Base-by-base conservation (phyloP, 75 land plant species). In the Picea glauca region DNA sequence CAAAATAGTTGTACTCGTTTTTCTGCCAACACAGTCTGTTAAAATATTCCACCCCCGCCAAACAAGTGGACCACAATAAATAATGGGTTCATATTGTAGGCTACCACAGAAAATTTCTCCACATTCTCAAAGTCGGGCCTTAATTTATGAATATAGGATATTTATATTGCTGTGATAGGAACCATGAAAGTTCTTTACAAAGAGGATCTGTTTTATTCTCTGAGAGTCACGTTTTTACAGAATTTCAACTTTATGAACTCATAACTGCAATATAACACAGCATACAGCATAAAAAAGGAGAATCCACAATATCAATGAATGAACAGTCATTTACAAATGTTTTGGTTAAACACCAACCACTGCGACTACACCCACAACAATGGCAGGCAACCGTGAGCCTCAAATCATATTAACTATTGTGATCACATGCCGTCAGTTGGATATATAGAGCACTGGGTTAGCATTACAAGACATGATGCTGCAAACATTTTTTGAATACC, bases 401-500 rank as follows among this genome's bases (percentile, higher is more conserved):
- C 50, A 70, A 70, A 70, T 70, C 54, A 70, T n/a, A 40, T 68
- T 46, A 20, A n/a, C n/a, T 70, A 70, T 43, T n/a, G 15, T n/a
- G 46, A 46, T 46, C 38, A 7, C 9, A 46, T 18, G 13, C 14
- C 9, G 38, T 70, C 40, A 70, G 73, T 40, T 14, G 50, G 43
- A 33, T 70, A 70, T 38, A 66, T 33, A 66, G 32, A 66, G 40
- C 40, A 33, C 40, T 12, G 7, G 35, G 70, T 4, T 14, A 40
- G 54, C 54, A 70, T 70, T 70, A 43, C 21, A 70, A 43, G 26
- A 70, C 5, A 70, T 43, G 35, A 40, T 70, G 73, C 54, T n/a
- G 54, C 3, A 40, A 70, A 70, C 54, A 35, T 40, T n/a, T 63
- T 23, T 21, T 26, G 73, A 15, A 70, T 70, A 46, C 73, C 73